A percentile compares a stretch with the other conserved stretches of the same genome.
Evolutionary conservation across 83 land plant genomes (phyloP).

Genomic region (Diphasiastrum complanatum): DNA sequence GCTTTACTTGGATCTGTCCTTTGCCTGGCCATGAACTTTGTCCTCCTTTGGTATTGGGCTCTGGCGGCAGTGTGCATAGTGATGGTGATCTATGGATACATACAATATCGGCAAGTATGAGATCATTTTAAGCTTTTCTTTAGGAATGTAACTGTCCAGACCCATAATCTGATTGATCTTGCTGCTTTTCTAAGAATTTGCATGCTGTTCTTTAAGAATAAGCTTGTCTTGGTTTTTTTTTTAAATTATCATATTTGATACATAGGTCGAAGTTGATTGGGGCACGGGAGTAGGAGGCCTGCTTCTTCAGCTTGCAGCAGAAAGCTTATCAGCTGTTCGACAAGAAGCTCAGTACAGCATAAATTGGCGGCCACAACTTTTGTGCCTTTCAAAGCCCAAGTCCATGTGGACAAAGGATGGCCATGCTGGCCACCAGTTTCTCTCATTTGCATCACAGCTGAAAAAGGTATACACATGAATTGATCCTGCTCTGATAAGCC

Average conservation of each 20-base stretch:
- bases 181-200: neutral
- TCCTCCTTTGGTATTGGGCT: conserved; percentile 35
- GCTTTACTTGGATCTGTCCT: conserved; percentile 25
- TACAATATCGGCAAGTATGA: conserved; percentile 32
- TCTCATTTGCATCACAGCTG: conserved; percentile 32
- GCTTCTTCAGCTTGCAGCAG: conserved; percentile 25
- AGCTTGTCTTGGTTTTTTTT: neutral
- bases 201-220: neutral
- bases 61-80: conserved; percentile 25
- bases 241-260: neutral
- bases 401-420: conserved; percentile 20
- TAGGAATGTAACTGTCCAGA: too few relatives aligned
- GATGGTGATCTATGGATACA: conserved; percentile 22
- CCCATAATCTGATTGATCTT: too few relatives aligned
- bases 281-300: conserved; percentile 36
- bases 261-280: conserved; percentile 36
- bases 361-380: conserved; percentile 33
- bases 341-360: conserved; percentile 35
- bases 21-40: conserved; percentile 30
- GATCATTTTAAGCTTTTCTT: neutral
- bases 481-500: too few relatives aligned
- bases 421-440: conserved; percentile 28
- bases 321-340: conserved; percentile 27
- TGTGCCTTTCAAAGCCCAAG: conserved; percentile 32
- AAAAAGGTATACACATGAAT: conserved; percentile 38